Evolutionary conservation across 306 rosid genomes (phyloP).

Genomic region (Lagenaria siceraria): DNA sequence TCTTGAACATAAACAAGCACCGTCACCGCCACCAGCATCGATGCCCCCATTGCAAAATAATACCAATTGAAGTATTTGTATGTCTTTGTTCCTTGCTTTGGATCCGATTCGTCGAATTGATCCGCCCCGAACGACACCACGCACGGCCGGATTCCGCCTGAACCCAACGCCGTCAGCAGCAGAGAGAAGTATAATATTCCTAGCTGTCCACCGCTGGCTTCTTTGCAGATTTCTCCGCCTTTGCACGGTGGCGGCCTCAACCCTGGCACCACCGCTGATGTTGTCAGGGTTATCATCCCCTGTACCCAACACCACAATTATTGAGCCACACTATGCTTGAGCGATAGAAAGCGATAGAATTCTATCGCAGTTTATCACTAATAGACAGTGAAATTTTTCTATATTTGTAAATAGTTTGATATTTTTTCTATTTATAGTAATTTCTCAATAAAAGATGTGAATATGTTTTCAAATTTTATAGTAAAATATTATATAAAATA

Average conservation of each 20-base stretch:
- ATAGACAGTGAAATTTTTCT: too few relatives aligned
- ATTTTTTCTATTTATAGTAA: too few relatives aligned
- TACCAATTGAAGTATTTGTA: conserved; percentile 94
- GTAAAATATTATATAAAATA: too few relatives aligned
- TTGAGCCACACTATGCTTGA: too few relatives aligned
- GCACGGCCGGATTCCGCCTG: conserved; percentile 98
- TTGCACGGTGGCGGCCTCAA: conserved; percentile 70
- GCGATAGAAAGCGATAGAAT: too few relatives aligned
- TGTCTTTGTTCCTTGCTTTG: conserved; percentile 46
- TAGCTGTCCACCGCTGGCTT: conserved; percentile 51
- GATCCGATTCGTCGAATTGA: conserved; percentile 70
- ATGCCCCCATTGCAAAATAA: conserved; percentile 75
- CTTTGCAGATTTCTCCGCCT: conserved; percentile 35
- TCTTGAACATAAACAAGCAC: conserved; percentile 84
- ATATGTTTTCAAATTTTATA: too few relatives aligned
- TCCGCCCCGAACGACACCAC: conserved; percentile 95
- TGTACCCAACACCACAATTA: background rate
- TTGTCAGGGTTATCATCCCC: conserved; percentile 74
- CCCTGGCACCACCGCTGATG: conserved; percentile 64
- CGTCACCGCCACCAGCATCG: conserved; percentile 75
- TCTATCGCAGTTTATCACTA: too few relatives aligned
- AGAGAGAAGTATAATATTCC: conserved; percentile 48
- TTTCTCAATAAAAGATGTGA: too few relatives aligned
- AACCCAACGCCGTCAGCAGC: conserved; percentile 49
- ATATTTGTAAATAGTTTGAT: too few relatives aligned